These are phyloP conservation scores for Straminergon stramineum DNA, from an alignment of 225 moss, liverwort and hornwort genomes.

Conservation along the genomic window DNA sequence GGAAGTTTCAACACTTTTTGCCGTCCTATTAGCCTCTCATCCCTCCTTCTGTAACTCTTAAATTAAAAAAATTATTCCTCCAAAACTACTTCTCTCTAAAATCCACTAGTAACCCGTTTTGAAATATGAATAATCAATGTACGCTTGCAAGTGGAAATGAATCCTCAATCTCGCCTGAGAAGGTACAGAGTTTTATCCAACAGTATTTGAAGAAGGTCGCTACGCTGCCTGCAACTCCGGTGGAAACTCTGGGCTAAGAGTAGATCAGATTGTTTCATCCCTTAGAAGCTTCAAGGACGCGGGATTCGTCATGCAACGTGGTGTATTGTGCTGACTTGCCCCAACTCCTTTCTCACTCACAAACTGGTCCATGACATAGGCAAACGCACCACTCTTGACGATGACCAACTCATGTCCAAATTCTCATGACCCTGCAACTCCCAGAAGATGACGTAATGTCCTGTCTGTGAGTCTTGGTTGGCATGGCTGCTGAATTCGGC, in stretches of 20 bases:
- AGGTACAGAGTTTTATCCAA: background rate
- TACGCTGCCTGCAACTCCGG: background rate
- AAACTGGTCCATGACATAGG: background rate
- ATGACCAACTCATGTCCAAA: background rate
- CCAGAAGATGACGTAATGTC: constrained; percentile 48
- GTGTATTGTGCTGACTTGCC: constrained; percentile 16
- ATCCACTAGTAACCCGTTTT: background rate
- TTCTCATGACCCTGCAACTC: constrained; percentile 18
- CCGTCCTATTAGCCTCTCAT: too few species aligned
- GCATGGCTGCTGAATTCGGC: constrained; percentile 44
- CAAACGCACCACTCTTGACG: constrained; percentile 12
- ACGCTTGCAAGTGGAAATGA: background rate
- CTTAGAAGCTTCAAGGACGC: background rate
- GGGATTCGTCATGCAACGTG: constrained; percentile 6
- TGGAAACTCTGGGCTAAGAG: constrained; percentile 2
- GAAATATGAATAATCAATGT: background rate
- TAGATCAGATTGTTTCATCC: background rate
- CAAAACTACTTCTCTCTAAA: background rate
- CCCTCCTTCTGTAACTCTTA: background rate
- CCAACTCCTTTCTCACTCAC: background rate
- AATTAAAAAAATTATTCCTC: background rate
- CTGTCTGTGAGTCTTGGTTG: constrained; percentile 18
- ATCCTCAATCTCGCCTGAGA: background rate
- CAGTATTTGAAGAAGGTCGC: background rate
- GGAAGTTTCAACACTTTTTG: background rate